These are phyloP conservation scores for Metschnikowia hibisci DNA, from an alignment of 805 yeast species.

Conservation along the genomic window DNA sequence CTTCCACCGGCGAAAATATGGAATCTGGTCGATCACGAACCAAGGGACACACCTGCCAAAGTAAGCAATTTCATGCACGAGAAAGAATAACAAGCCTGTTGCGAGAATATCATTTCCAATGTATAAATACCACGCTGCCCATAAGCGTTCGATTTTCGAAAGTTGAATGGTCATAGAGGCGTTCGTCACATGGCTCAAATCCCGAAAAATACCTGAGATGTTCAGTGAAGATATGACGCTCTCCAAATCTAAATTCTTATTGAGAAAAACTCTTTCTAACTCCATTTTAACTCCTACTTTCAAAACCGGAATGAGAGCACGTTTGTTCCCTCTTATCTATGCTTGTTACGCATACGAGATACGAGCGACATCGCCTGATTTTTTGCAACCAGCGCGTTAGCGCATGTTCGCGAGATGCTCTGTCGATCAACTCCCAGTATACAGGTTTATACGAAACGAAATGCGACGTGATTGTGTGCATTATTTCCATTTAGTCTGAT, in stretches of 20 bases:
- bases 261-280: background rate
- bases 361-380: constrained; percentile 3
- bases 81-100: constrained; percentile 81
- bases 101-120: constrained; percentile 87
- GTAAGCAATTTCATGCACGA: constrained; percentile 82
- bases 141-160: constrained; percentile 53
- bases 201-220: constrained; percentile 1
- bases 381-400: constrained; percentile 5
- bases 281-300: background rate
- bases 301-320: background rate
- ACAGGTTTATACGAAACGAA: constrained; percentile 1
- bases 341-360: background rate
- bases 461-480: too few species aligned
- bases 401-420: constrained; percentile 2
- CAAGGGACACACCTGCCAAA: constrained; percentile 93
- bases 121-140: constrained; percentile 89
- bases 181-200: constrained; percentile 2
- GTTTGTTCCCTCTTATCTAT: background rate
- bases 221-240: background rate
- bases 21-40: constrained; percentile 81
- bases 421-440: background rate
- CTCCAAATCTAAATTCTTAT: background rate
- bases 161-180: constrained; percentile 21
- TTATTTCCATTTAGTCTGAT: background rate
- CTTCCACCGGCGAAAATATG: constrained; percentile 81